A percentile compares a stretch with the other conserved stretches of the same genome.
These are phyloP conservation scores for Tylopilus plumbeoviolaceoides DNA, from an alignment of 768 basidiomycete genomes.

Conservation along the genomic window DNA sequence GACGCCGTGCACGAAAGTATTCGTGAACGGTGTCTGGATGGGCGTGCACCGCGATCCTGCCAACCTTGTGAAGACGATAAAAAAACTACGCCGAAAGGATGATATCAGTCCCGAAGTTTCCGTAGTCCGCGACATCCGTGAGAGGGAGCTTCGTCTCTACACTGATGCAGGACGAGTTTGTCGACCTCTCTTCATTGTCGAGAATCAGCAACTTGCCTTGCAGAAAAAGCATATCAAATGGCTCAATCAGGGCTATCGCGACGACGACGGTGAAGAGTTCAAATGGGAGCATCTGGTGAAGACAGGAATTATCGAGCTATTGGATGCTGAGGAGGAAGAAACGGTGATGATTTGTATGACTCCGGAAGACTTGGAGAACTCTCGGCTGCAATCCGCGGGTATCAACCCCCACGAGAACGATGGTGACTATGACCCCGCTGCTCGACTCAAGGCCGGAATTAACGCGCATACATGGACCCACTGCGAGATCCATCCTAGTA, in stretches of 20 bases:
- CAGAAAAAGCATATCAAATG: constrained; percentile 81
- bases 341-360: constrained; percentile 99
- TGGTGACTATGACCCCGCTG: constrained; percentile 78
- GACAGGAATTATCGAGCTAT: constrained; percentile 84
- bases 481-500: constrained; percentile 98
- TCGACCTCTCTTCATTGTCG: constrained; percentile 95
- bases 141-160: constrained; percentile 89
- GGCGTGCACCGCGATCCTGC: constrained; percentile 95
- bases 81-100: constrained; percentile 87
- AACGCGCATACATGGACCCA: constrained; percentile 95
- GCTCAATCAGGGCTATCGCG: constrained; percentile 55
- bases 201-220: constrained; percentile 79
- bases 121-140: constrained; percentile 95
- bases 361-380: constrained; percentile 89
- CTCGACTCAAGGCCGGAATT: constrained; percentile 79
- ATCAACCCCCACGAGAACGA: constrained; percentile 58
- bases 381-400: constrained; percentile 61
- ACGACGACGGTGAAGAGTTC: constrained; percentile 56
- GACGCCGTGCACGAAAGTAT: constrained; percentile 89
- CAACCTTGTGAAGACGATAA: constrained; percentile 88
- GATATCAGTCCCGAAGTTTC: constrained; percentile 96
- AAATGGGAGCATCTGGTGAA: constrained; percentile 86
- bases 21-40: constrained; percentile 99
- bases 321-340: constrained; percentile 99
- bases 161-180: constrained; percentile 97